Conservation (phyloP, 768 basidiomycete species). For the Leccinum aurantiacum region DNA sequence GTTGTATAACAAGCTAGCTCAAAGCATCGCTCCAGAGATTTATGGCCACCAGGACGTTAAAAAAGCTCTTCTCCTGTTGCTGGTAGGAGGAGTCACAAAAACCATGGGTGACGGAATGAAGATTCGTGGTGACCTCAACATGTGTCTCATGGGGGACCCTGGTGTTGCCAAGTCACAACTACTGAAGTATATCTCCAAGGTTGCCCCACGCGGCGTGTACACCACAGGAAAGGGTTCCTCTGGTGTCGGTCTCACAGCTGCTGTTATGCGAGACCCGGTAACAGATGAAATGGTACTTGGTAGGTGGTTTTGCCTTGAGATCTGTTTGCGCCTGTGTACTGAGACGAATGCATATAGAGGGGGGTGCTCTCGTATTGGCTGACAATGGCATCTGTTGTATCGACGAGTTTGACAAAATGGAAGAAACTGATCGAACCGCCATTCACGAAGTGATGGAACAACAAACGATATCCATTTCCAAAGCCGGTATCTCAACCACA, state of each 20-base stretch:
- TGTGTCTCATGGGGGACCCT: constrained; percentile 99
- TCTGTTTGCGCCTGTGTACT: constrained; percentile 1
- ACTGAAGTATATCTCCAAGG: constrained; percentile 97
- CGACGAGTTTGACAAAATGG: constrained; percentile 99
- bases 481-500: constrained; percentile 98
- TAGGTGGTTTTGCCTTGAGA: constrained; percentile 40
- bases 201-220: constrained; percentile 96
- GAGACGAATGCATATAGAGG: constrained; percentile 59
- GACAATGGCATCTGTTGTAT: constrained; percentile 99
- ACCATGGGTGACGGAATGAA: constrained; percentile 96
- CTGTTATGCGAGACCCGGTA: constrained; percentile 98
- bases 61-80: constrained; percentile 86
- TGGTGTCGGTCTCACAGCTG: constrained; percentile 97
- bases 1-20: constrained; percentile 86
- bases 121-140: constrained; percentile 95
- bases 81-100: constrained; percentile 97
- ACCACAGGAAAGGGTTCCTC: constrained; percentile 99
- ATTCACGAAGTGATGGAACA: constrained; percentile 99
- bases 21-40: constrained; percentile 97
- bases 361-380: constrained; percentile 96
- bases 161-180: constrained; percentile 98
- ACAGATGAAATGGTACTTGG: constrained; percentile 99
- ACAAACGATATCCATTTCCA: constrained; percentile 99
- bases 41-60: constrained; percentile 98
- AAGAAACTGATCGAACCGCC: constrained; percentile 93